Conservation (phyloP, 768 basidiomycete species). For the Lactifluus subvellereus region DNA sequence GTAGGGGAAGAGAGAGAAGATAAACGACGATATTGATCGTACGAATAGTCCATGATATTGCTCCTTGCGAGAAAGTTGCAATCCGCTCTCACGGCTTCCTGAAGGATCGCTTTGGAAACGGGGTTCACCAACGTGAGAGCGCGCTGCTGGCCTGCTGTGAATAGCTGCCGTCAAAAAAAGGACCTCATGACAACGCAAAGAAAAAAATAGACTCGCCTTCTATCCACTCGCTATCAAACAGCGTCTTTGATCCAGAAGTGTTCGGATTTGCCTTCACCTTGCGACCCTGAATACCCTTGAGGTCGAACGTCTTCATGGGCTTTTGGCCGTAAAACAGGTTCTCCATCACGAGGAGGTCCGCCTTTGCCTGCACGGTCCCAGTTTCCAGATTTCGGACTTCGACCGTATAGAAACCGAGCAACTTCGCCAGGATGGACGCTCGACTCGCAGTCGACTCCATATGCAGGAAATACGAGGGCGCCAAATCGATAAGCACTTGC, state of each 20-base stretch:
- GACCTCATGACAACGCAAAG: neutral
- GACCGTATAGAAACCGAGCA: conserved; percentile 77
- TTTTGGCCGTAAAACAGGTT: conserved; percentile 72
- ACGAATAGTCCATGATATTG: conserved; percentile 89
- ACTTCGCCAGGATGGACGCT: conserved; percentile 68
- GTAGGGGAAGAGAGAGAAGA: too few species aligned
- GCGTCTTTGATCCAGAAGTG: conserved; percentile 44
- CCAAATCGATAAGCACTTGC: conserved; percentile 71
- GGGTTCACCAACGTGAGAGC: conserved; percentile 61
- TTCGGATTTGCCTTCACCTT: conserved; percentile 50
- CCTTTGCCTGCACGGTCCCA: conserved; percentile 56
- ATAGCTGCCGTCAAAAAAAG: neutral
- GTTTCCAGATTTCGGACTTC: conserved; percentile 70
- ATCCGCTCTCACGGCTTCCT: conserved; percentile 62
- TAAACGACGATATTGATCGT: conserved; percentile 26
- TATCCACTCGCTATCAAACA: conserved; percentile 84
- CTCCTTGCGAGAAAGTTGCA: conserved; percentile 68
- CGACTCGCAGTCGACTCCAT: conserved; percentile 63
- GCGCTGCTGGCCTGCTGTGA: conserved; percentile 51
- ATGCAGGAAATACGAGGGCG: conserved; percentile 74
- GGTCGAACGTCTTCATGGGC: conserved; percentile 65
- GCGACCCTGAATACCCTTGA: conserved; percentile 78
- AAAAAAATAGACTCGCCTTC: conserved; percentile 41
- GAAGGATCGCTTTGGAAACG: conserved; percentile 65
- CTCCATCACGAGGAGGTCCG: conserved; percentile 81